These are phyloP conservation scores for Knoxdaviesia proteae DNA, from an alignment of 2,329 filamentous ascomycete species.

Conservation along the genomic window DNA sequence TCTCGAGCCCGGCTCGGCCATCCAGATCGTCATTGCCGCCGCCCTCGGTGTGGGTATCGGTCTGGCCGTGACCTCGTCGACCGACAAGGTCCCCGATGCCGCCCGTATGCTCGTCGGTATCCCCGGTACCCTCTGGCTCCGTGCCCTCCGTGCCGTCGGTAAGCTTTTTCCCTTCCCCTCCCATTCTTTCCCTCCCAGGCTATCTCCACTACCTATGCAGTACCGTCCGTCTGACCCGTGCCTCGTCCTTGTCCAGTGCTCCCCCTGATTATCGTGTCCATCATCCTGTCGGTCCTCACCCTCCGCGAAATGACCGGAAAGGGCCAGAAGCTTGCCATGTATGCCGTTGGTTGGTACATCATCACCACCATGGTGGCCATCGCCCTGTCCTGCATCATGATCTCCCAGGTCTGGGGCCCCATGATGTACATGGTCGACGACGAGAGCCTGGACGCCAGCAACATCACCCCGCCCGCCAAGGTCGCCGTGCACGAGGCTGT, in stretches of 20 bases:
- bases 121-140: constrained; percentile 26
- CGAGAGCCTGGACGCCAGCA: constrained; percentile 11
- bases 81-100: constrained; percentile 20
- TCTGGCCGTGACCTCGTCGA: constrained; percentile 19
- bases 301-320: constrained; percentile 22
- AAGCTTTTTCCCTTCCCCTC: constrained; percentile 6
- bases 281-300: constrained; percentile 28
- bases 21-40: constrained; percentile 28
- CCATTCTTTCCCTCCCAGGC: no score
- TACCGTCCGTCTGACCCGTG: not conserved
- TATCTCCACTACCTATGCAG: not conserved
- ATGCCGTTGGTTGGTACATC: constrained; percentile 28
- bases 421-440: constrained; percentile 18
- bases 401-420: constrained; percentile 23
- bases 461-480: constrained; percentile 8
- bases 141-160: constrained; percentile 26
- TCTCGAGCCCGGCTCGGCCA: constrained; percentile 20
- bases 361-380: constrained; percentile 27
- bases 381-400: constrained; percentile 22
- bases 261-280: constrained; percentile 28
- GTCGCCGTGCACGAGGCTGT: constrained; percentile 20
- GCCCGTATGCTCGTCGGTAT: constrained; percentile 22
- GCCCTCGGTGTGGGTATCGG: constrained; percentile 27
- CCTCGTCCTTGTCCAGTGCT: constrained; percentile 16
- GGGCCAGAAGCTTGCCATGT: constrained; percentile 21